Percentiles rank a stretch among this genome's conserved stretches.
These are phyloP conservation scores for Glomus cerebriforme DNA, from an alignment of 192 early-diverging fungal genomes.

Conservation along the genomic window DNA sequence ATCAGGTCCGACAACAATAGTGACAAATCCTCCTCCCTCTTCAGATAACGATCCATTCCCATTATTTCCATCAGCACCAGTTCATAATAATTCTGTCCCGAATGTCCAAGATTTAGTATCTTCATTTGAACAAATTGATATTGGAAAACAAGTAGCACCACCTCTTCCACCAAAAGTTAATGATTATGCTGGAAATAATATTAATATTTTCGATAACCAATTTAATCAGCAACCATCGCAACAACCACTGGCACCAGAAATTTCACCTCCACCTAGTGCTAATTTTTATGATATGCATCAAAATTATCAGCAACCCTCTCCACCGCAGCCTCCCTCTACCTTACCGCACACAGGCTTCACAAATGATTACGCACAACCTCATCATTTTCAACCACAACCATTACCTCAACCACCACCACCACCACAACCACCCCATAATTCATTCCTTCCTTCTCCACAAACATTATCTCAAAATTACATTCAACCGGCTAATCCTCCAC, in stretches of 20 bases:
- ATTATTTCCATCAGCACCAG: slow-evolving; percentile 32
- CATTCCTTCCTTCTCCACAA: slow-evolving; percentile 9
- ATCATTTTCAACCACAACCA: neutral
- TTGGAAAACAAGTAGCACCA: slow-evolving; percentile 1
- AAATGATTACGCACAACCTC: slow-evolving; percentile 26
- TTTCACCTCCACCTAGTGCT: slow-evolving; percentile 19
- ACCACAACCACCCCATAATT: neutral
- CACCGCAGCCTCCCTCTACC: slow-evolving; percentile 21
- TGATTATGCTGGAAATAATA: neutral
- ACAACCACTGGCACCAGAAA: neutral
- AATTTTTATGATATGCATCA: neutral
- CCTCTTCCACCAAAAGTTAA: slow-evolving; percentile 25
- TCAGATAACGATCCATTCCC: slow-evolving; percentile 25
- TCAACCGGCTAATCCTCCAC: slow-evolving; percentile 34
- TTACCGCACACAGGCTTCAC: neutral
- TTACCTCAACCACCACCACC: neutral
- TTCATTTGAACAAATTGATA: neutral
- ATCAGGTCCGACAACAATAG: neutral
- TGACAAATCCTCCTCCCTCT: neutral
- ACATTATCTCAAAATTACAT: slow-evolving; percentile 24
- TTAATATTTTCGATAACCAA: neutral
- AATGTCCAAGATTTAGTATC: slow-evolving; percentile 10
- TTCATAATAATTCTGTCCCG: slow-evolving; percentile 26
- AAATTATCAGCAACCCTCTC: slow-evolving; percentile 27
- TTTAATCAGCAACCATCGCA: slow-evolving; percentile 3